Evolutionary conservation across 768 basidiomycete species (phyloP), one percentile per base, ranked within the genome.

Genomic region (Auricularia sp.): DNA sequence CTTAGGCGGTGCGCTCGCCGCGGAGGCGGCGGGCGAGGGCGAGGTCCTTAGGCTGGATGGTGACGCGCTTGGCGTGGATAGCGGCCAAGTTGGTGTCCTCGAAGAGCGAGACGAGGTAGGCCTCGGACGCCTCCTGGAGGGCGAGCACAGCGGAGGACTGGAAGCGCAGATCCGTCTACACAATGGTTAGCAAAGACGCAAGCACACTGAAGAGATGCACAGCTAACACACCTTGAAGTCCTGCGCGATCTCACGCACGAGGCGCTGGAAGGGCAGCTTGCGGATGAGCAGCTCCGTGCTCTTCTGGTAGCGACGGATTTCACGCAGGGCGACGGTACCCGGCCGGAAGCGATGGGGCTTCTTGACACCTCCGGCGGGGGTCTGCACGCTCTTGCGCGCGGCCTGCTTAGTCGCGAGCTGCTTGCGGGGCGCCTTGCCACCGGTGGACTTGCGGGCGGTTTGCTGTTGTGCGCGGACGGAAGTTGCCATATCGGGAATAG

Each of bases 401-500:
- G 92, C 93, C 34, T 59, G 56, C 83, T 97, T 96, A 79, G 93
- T 92, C 21, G 93, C 93, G 78, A 96, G 86, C 78, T 94, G 92
- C 77, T 93, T 93, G 82, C 91, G 88, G 65, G 91, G 91, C 62
- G 90, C 90, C 77, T 91, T 91, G 74, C 90, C 94, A 89, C 96
- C 96, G 68, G 96, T 97, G 65, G 95, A 97, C 83, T 98, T 97
- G 79, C 95, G 93, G 74, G 95, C 95, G 75, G 94, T 97, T 93
- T 97, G 95, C 94, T 93, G 70, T 61, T 61, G 47, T 6, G 14
- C 11, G 8, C 18, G 18, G 3, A 6, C 16, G 47, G 47, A 51
- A 21, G 47, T 42, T 42, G 39, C 39, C 39, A 42, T 51, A 51
- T 51, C 47, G 47, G 47, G 21, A 16, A 21, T 29, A 18, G 47